phyloP scores from a whole-genome alignment of 306 rosid species.

The Begonia fuchsioides region DNA sequence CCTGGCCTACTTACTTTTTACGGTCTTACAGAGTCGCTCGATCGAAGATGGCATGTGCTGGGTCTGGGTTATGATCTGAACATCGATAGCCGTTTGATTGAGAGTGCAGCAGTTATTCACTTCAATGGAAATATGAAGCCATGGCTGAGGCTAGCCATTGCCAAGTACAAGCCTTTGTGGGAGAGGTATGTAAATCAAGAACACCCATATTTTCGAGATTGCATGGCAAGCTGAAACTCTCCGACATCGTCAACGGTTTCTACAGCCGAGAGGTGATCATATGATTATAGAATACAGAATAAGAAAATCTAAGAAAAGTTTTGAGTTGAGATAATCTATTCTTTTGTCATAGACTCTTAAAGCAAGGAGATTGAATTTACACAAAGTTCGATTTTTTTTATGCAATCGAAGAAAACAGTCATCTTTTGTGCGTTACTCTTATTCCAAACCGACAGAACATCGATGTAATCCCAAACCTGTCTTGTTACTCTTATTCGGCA shows the following conservation, averaged over 20 bases:
- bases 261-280: conserved; percentile 16
- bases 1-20: conserved; percentile 72
- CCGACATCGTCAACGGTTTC: conserved; percentile 20
- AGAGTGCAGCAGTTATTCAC: conserved; percentile 77
- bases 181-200: conserved; percentile 65
- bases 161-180: conserved; percentile 74
- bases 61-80: conserved; percentile 81
- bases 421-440: too few relatives aligned
- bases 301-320: conserved; percentile 38
- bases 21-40: conserved; percentile 92
- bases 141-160: conserved; percentile 76
- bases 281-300: conserved; percentile 21
- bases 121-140: conserved; percentile 88
- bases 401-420: too few relatives aligned
- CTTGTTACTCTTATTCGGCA: too few relatives aligned
- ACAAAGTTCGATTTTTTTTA: conserved; percentile 13
- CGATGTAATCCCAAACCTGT: too few relatives aligned
- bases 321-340: conserved; percentile 27
- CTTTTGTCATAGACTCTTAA: conserved; percentile 25
- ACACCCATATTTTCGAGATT: conserved; percentile 58
- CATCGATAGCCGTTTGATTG: conserved; percentile 71
- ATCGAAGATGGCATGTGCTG: conserved; percentile 93
- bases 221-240: conserved; percentile 46
- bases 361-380: conserved; percentile 30
- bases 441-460: too few relatives aligned